These are phyloP conservation scores for Collybia sp. DNA, from an alignment of 768 basidiomycete genomes.

Conservation along the genomic window DNA sequence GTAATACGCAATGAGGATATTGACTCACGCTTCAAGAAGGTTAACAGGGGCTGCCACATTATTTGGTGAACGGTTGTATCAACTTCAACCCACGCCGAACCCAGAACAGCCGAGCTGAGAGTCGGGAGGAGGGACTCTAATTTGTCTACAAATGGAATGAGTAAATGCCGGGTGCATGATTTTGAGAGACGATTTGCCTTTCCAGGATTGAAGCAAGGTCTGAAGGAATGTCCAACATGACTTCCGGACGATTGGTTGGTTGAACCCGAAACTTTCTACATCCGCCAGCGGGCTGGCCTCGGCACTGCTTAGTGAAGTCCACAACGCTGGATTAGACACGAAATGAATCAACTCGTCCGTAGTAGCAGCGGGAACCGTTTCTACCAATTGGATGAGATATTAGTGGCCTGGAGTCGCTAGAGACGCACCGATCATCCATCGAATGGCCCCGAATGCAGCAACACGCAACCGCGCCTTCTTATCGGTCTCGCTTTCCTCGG, in stretches of 20 bases:
- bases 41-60: slow-evolving; percentile 70
- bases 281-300: slow-evolving; percentile 36
- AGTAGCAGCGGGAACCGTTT: slow-evolving; percentile 10
- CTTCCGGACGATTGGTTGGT: slow-evolving; percentile 70
- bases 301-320: slow-evolving; percentile 50
- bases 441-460: slow-evolving; percentile 60
- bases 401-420: neutral
- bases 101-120: slow-evolving; percentile 54
- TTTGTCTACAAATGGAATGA: slow-evolving; percentile 7
- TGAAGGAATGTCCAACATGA: slow-evolving; percentile 61
- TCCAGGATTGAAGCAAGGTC: slow-evolving; percentile 34
- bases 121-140: slow-evolving; percentile 31
- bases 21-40: slow-evolving; percentile 64
- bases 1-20: neutral
- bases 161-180: neutral
- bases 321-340: slow-evolving; percentile 48
- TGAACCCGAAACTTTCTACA: slow-evolving; percentile 48
- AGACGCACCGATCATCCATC: slow-evolving; percentile 57
- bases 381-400: slow-evolving; percentile 4
- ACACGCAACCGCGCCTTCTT: slow-evolving; percentile 65
- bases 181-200: slow-evolving; percentile 30
- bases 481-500: slow-evolving; percentile 69
- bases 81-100: slow-evolving; percentile 66
- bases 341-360: slow-evolving; percentile 31
- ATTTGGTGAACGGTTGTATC: slow-evolving; percentile 61